phyloP scores from a whole-genome alignment of 2,329 filamentous ascomycete genomes.

The Curvularia sp. region DNA sequence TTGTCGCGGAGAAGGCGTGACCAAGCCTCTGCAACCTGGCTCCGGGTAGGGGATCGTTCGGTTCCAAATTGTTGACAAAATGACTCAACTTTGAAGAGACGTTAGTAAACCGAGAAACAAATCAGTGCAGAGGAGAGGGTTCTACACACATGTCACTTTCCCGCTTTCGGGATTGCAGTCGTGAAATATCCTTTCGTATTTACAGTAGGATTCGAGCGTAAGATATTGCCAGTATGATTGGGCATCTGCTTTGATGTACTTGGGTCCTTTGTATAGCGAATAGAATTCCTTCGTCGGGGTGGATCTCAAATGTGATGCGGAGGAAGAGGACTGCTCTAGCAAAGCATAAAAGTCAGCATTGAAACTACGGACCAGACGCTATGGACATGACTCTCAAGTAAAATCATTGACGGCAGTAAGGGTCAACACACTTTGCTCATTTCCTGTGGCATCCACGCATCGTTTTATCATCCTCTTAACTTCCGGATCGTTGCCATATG shows the following conservation, averaged over 20 bases:
- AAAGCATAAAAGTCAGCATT: background rate
- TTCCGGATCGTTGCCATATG: slow-evolving; percentile 7
- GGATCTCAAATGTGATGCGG: background rate
- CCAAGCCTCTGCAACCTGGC: slow-evolving; percentile 9
- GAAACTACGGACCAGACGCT: background rate
- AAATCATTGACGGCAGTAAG: slow-evolving; percentile 8
- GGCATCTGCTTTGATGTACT: slow-evolving; percentile 11
- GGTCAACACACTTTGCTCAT: slow-evolving; percentile 16
- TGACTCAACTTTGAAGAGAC: background rate
- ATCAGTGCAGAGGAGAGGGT: background rate
- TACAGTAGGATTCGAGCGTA: slow-evolving; percentile 13
- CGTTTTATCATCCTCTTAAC: background rate
- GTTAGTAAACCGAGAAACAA: background rate
- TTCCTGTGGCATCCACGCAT: slow-evolving; percentile 9
- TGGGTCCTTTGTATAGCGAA: slow-evolving; percentile 12
- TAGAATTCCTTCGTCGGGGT: slow-evolving; percentile 15
- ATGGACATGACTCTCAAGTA: background rate
- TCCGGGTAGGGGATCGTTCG: slow-evolving; percentile 1
- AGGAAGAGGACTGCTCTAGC: background rate
- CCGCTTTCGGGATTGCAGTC: slow-evolving; percentile 2
- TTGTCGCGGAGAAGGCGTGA: slow-evolving; percentile 13
- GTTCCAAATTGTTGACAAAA: slow-evolving; percentile 13
- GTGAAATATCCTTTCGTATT: slow-evolving; percentile 14
- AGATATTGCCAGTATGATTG: slow-evolving; percentile 13
- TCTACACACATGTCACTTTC: slow-evolving; percentile 13